A percentile compares a stretch with the other conserved stretches of the same genome.
phyloP scores from a whole-genome alignment of 352 stramenopile genomes.

The Hyaloperonospora brassicae region DNA sequence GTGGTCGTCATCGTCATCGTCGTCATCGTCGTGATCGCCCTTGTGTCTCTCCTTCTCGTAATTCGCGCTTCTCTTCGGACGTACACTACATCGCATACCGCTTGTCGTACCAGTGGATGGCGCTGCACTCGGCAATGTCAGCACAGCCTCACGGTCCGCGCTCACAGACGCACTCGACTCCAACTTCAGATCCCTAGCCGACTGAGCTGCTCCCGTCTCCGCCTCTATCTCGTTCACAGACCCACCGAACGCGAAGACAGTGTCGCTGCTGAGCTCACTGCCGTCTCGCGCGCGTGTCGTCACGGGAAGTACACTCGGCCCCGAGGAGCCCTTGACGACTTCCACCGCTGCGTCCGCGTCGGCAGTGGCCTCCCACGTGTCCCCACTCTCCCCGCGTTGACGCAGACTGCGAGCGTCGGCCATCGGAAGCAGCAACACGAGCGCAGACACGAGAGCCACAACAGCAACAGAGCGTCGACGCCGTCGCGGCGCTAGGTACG shows the following conservation, averaged over 20 bases:
- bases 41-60: too few species aligned
- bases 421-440: slow-evolving; percentile 11
- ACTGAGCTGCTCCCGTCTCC: not conserved
- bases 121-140: not conserved
- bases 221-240: slow-evolving; percentile 5
- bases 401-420: slow-evolving; percentile 13
- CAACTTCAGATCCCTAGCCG: too few species aligned
- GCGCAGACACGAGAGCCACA: slow-evolving; percentile 1
- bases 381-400: not conserved
- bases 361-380: slow-evolving; percentile 4
- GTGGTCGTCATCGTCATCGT: slow-evolving; percentile 4
- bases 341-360: slow-evolving; percentile 5
- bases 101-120: not conserved
- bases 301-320: slow-evolving; percentile 11
- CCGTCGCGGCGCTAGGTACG: slow-evolving; percentile 26
- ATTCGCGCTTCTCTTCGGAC: too few species aligned
- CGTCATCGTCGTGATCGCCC: not conserved
- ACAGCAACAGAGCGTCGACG: slow-evolving; percentile 10
- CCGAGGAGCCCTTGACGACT: slow-evolving; percentile 15
- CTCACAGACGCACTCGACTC: slow-evolving; percentile 1
- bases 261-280: slow-evolving; percentile 6
- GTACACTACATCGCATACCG: slow-evolving; percentile 5
- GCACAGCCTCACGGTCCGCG: slow-evolving; percentile 1
- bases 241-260: slow-evolving; percentile 19
- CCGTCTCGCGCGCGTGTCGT: slow-evolving; percentile 9